These are phyloP conservation scores for Silene latifolia DNA, from an alignment of 148 eudicot genomes.

Conservation along the genomic window DNA sequence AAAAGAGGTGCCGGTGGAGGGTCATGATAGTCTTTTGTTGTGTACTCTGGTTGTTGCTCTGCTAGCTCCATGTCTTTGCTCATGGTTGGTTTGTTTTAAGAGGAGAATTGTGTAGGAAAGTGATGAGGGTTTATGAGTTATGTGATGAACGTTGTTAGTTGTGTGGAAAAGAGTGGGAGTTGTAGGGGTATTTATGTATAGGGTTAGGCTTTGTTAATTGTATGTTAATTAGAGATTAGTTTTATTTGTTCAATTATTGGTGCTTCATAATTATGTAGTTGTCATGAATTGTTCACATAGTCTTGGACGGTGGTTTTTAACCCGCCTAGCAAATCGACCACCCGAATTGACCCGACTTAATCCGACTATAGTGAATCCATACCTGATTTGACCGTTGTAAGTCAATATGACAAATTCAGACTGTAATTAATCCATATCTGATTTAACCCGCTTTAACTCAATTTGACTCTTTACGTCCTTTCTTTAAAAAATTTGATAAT, in stretches of 20 bases:
- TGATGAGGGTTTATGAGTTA: neutral
- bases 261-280: too few species aligned
- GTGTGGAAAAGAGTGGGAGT: slow-evolving; percentile 4
- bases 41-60: slow-evolving; percentile 17
- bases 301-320: too few species aligned
- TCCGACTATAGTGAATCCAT: too few species aligned
- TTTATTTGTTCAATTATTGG: neutral
- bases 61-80: slow-evolving; percentile 12
- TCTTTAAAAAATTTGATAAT: too few species aligned
- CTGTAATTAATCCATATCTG: too few species aligned
- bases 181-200: slow-evolving; percentile 5
- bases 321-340: too few species aligned
- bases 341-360: too few species aligned
- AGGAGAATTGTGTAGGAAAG: neutral
- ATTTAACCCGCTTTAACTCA: too few species aligned
- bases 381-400: too few species aligned
- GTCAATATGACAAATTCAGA: too few species aligned
- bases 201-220: neutral
- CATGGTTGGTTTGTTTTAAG: slow-evolving; percentile 5
- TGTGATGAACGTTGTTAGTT: neutral
- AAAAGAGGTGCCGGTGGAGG: slow-evolving; percentile 16
- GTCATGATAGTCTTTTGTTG: slow-evolving; percentile 22
- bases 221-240: neutral
- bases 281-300: neutral
- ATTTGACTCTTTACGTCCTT: too few species aligned